Evolutionary conservation across 2,329 filamentous ascomycete genomes (phyloP).

Genomic region (Harringtonia lauricola): DNA sequence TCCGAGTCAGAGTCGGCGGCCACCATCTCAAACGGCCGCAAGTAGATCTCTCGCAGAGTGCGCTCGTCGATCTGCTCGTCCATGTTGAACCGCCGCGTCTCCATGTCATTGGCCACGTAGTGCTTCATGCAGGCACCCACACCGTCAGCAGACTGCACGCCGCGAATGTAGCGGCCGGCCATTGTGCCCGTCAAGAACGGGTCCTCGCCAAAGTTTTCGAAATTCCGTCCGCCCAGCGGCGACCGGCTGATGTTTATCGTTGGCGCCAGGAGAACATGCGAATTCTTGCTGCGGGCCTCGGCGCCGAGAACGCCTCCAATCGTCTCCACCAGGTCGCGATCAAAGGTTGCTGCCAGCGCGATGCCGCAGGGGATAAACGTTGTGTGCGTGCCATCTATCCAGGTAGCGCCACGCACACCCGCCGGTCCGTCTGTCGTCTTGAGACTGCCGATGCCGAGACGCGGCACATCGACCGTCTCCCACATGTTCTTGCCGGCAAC

Average conservation of each 20-base stretch:
- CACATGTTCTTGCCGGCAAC: slow-evolving; percentile 18
- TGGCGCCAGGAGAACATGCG: slow-evolving; percentile 58
- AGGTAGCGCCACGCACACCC: slow-evolving; percentile 20
- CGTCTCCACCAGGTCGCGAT: slow-evolving; percentile 40
- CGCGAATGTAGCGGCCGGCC: slow-evolving; percentile 23
- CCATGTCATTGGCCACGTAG: slow-evolving; percentile 28
- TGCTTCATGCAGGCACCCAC: slow-evolving; percentile 27
- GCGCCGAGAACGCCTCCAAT: slow-evolving; percentile 53
- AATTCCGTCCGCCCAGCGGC: slow-evolving; percentile 27
- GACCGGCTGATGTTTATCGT: slow-evolving; percentile 30
- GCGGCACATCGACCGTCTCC: slow-evolving; percentile 19
- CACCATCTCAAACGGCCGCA: slow-evolving; percentile 26
- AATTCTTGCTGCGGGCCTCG: slow-evolving; percentile 56
- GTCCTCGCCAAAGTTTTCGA: slow-evolving; percentile 27
- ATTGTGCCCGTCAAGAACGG: slow-evolving; percentile 25
- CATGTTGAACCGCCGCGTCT: slow-evolving; percentile 23
- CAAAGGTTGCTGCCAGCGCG: slow-evolving; percentile 52
- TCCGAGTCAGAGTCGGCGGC: not conserved
- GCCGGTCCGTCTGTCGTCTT: slow-evolving; percentile 23
- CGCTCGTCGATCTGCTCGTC: slow-evolving; percentile 25
- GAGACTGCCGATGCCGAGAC: slow-evolving; percentile 19
- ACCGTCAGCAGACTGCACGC: slow-evolving; percentile 21
- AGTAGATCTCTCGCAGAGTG: slow-evolving; percentile 26
- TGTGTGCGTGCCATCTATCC: slow-evolving; percentile 27
- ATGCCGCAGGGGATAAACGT: slow-evolving; percentile 33